Evolutionary conservation across 1,139 yeast species (phyloP), one percentile per base, ranked within the genome.

Genomic region (Diutina sp.): DNA sequence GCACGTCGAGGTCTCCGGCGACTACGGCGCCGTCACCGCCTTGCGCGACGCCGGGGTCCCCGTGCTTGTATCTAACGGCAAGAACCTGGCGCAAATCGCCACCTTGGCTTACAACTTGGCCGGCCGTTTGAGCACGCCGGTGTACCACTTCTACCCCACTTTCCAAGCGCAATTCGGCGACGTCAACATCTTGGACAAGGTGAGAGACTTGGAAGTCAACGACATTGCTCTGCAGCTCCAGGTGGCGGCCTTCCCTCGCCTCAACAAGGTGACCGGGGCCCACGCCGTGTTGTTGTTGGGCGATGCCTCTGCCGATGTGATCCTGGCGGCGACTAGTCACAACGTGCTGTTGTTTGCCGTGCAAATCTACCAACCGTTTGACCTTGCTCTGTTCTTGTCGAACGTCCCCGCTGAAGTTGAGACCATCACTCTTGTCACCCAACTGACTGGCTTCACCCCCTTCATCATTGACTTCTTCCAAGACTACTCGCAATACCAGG

Each of bases 401-500:
- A 65, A 72, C 1, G 66, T 89, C 47, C 93, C 95, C 35, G 61
- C 77, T 0, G 67, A 82, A 1, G 80, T 85, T 46, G 76, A 76
- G 56, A 76, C 80, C 32, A 72, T 91, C 57, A 84, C 85, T 1
- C 72, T 90, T 53, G 76, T 87, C 21, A 90, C 80, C 70, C 96
- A 79, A 72, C 71, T 76, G 55, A 72, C 76, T 51, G 71, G 70
- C 57, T 87, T 69, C 80, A 93, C 72, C 55, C 78, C 84, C 11
- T 73, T 89, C 54, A 77, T 87, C 62, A 79, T 90, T 63, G 97
- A 90, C 67, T 81, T 90, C 63, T 82, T 90, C 68, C 80, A 83
- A 56, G 82, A 82, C 58, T 76, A 76, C 72, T 78, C 72, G 66
- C 74, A 63, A 61, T 74, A 58, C 66, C 87, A 65, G 68, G 72